phyloP scores from a whole-genome alignment of 305 asterid species.

The Plantago coronopus region DNA sequence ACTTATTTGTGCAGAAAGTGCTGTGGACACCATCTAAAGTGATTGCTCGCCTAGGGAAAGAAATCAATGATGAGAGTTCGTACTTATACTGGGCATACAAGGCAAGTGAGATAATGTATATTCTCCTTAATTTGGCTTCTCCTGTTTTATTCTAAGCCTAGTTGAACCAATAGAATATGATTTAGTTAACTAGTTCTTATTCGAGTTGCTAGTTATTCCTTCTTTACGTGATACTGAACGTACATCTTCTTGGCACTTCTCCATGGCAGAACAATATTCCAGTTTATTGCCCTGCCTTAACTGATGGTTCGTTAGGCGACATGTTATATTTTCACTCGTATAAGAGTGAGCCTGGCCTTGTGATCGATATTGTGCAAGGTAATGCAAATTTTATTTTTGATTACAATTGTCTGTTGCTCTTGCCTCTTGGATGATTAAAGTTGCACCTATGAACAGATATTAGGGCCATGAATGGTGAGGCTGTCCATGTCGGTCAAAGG shows the following conservation, averaged over 20 bases:
- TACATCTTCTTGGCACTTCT: background rate
- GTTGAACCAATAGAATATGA: background rate
- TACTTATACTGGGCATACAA: slow-evolving; percentile 90
- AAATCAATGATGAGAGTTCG: slow-evolving; percentile 74
- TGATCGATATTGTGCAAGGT: slow-evolving; percentile 88
- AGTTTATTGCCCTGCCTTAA: slow-evolving; percentile 79
- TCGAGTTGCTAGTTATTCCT: no score
- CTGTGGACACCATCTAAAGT: slow-evolving; percentile 94
- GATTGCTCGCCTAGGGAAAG: slow-evolving; percentile 83
- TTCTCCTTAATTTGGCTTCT: slow-evolving; percentile 7
- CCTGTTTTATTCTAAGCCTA: background rate
- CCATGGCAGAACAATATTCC: slow-evolving; percentile 68
- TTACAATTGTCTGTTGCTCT: background rate
- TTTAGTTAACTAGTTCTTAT: no score
- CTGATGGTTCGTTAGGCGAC: slow-evolving; percentile 94
- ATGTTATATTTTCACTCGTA: slow-evolving; percentile 86
- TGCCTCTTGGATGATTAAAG: no score
- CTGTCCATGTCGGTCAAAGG: slow-evolving; percentile 73
- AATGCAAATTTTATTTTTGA: slow-evolving; percentile 1
- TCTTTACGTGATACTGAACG: no score
- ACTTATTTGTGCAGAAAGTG: slow-evolving; percentile 43
- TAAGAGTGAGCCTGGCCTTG: slow-evolving; percentile 67
- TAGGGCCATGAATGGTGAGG: slow-evolving; percentile 80
- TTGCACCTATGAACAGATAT: slow-evolving; percentile 48
- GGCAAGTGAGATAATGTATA: slow-evolving; percentile 34